Base-by-base conservation (phyloP, 2,329 filamentous ascomycete genomes). In the Paramyrothecium sp. region DNA sequence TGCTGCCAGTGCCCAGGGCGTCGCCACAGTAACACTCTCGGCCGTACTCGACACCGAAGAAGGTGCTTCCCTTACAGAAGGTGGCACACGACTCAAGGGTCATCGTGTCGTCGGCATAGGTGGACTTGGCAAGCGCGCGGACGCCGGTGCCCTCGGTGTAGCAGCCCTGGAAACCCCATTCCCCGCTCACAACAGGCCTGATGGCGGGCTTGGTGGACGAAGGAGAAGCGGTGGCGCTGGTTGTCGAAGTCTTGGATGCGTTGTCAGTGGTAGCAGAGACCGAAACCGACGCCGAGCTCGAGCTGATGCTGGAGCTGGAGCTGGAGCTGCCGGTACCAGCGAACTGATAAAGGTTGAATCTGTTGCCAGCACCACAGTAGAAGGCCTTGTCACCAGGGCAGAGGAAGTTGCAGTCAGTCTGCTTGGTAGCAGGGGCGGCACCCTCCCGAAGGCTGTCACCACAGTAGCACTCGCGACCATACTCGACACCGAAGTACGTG, bases 1-100 rank as follows among this genome's bases (percentile, higher is more conserved):
- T 58, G 20, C 67, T 69, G 5, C 67, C 70, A 0, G 59, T 56
- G 3, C 67, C 67, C 3, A 76, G 58, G 1, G 51, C 57, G 21
- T 75, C 68, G 1, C 74, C 75, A 30, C 75, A 77, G 52, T 70
- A 77, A 54, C 75, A 77, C 55, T 77, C 73, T 0, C 71, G 55
- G 3, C 69, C 73, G 33, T 75, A 76, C 26, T 74, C 71, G 3
- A 62, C 56, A 1, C 71, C 73, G 50, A 74, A 75, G 56, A 69
- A 74, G 0, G 54, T 60, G 21, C 58, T 70, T 2, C 62, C 64
- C 2, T 63, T 57, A 17, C 73, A 75, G 54, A 69, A 73, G 1
- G 56, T 47, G 0, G 69, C 67, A 33, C 72, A 73, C 2, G 54
- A 60, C 20, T 75, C 71, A 3, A 76, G 69, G 0, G 71, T 72